Evolutionary conservation across 495 filamentous ascomycete species (phyloP), one percentile per base, ranked within the genome.

Genomic region (Trichoderma erinaceum): DNA sequence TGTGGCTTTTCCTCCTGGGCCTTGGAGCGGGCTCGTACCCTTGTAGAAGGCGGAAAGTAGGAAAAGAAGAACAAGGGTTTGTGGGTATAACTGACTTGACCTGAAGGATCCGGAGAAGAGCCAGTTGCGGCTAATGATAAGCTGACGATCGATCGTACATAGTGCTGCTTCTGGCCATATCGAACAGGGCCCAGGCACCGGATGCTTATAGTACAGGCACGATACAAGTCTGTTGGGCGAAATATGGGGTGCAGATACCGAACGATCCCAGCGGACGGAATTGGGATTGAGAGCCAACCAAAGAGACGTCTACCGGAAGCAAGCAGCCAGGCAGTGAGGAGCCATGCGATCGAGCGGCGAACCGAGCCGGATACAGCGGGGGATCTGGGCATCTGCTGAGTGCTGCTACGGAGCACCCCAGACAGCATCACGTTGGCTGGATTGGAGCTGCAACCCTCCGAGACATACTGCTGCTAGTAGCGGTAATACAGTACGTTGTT

Each of bases 281-380:
- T 2, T 56, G 43, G 43, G 29, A 4, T 4, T 29, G 29, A 46
- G 43, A 46, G 12, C 10, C 35, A 38, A 38, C 43, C 43, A 21
- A 23, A 23, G 2, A 21, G 5, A 38, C 35, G 8, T 38, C 35
- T 52, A n/a, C 48, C 48, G 48, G 48, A n/a, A 18, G 48, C 48
- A 52, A 52, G 48, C 48, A 61, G 25, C 56, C 13, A 16, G 13
- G 44, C 13, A 48, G 12, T 6, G 6, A 48, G n/a, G 44, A 61
- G 56, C 56, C 56, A 29, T 25, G 56, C 27, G 56, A 61, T 61
- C 15, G 56, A 61, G 56, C 56, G 16, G 56, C 56, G 23, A 61
- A 61, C 56, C 56, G 56, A 61, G 56, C 56, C 56, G 56, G 56
- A 61, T 29, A 61, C 56, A 61, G 25, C 56, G 56, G 56, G 56